phyloP scores from a whole-genome alignment of 176 grass and related monocot species.

The Oryza glumipatula region DNA sequence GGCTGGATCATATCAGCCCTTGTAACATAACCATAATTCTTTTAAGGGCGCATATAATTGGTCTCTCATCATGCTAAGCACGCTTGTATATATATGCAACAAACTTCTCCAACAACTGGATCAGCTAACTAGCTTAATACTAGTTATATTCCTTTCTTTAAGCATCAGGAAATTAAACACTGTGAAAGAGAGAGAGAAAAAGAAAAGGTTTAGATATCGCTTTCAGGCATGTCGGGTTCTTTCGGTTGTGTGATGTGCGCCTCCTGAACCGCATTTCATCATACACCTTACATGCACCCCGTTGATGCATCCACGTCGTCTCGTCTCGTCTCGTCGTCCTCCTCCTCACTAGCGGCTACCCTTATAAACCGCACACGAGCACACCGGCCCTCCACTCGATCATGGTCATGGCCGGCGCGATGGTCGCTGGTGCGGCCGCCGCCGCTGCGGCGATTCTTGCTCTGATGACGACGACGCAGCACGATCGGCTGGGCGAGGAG shows the following conservation, averaged over 20 bases:
- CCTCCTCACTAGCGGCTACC: not conserved
- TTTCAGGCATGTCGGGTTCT: conserved; percentile 27
- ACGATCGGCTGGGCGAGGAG: not conserved
- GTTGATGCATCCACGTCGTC: conserved; percentile 45
- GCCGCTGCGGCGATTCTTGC: conserved; percentile 22
- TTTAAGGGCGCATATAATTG: not conserved
- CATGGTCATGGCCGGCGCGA: not conserved
- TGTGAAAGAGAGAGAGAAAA: too few relatives aligned
- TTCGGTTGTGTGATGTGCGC: conserved; percentile 54
- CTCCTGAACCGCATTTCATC: conserved; percentile 14
- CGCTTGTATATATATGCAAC: not conserved
- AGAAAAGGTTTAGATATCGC: conserved; percentile 25
- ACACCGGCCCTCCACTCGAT: too few relatives aligned
- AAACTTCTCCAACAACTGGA: conserved; percentile 30
- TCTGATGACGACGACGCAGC: not conserved
- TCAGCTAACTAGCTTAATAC: conserved; percentile 9
- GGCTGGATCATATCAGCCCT: not conserved
- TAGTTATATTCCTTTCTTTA: conserved; percentile 33
- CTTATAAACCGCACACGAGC: conserved; percentile 19
- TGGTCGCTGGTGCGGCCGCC: conserved; percentile 12
- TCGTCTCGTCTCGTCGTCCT: not conserved
- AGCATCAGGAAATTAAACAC: conserved; percentile 9
- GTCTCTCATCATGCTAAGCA: conserved; percentile 22
- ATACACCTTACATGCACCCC: not conserved
- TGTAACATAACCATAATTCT: not conserved